phyloP scores from a whole-genome alignment of 345 rosid species.

The Garcia nutans region DNA sequence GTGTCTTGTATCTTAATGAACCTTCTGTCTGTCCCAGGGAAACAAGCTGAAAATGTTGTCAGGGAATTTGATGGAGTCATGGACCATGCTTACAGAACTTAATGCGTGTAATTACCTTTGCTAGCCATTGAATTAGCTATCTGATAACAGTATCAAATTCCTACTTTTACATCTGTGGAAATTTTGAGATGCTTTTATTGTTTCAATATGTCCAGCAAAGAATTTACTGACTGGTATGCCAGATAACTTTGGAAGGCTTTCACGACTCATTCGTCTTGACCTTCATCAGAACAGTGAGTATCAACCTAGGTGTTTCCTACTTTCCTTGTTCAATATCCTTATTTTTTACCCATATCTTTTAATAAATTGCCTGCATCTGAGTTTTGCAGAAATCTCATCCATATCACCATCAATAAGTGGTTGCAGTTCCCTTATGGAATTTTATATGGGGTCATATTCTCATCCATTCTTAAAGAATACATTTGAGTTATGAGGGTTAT shows the following conservation, averaged over 20 bases:
- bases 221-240: conserved; percentile 70
- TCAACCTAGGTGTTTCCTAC: background rate
- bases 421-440: conserved; percentile 77
- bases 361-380: conserved; percentile 11
- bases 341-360: conserved; percentile 4
- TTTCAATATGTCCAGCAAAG: conserved; percentile 52
- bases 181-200: background rate
- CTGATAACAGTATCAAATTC: background rate
- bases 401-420: conserved; percentile 71
- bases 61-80: conserved; percentile 57
- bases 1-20: conserved; percentile 7
- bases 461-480: conserved; percentile 16
- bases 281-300: conserved; percentile 91
- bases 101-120: conserved; percentile 62
- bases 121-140: conserved; percentile 11
- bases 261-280: conserved; percentile 82
- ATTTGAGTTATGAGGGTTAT: conserved; percentile 4
- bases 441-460: conserved; percentile 76
- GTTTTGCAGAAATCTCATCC: conserved; percentile 55
- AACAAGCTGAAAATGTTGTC: conserved; percentile 66
- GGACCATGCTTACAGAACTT: conserved; percentile 76
- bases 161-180: conserved; percentile 8
- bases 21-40: conserved; percentile 53
- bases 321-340: conserved; percentile 8
- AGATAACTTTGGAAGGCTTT: conserved; percentile 68